phyloP scores from a whole-genome alignment of 1,284 basidiomycete genomes.

The Ceratobasidium sp. region DNA sequence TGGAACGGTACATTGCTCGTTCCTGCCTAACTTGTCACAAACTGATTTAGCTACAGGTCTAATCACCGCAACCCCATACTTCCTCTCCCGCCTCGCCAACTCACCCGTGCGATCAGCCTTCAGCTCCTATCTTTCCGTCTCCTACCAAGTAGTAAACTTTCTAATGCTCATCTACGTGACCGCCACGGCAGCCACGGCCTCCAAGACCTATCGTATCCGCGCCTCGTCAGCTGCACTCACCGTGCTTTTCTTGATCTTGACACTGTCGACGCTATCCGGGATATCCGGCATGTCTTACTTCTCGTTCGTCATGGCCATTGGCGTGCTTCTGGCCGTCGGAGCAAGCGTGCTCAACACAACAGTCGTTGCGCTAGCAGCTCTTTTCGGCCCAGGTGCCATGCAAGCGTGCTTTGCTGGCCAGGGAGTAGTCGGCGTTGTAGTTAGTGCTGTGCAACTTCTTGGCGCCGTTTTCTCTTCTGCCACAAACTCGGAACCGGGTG shows the following conservation, averaged over 20 bases:
- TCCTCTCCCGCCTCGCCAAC: slow-evolving; percentile 43
- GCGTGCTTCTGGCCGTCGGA: slow-evolving; percentile 55
- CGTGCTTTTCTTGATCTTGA: slow-evolving; percentile 49
- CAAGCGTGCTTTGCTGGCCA: slow-evolving; percentile 36
- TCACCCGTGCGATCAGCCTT: slow-evolving; percentile 49
- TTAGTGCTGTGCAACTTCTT: slow-evolving; percentile 36
- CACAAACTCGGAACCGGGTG: slow-evolving; percentile 54
- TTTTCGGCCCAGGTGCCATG: slow-evolving; percentile 41
- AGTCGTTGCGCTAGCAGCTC: slow-evolving; percentile 46
- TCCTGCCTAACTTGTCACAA: not conserved
- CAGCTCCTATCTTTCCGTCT: slow-evolving; percentile 51
- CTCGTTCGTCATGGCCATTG: slow-evolving; percentile 31
- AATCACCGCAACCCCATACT: slow-evolving; percentile 48
- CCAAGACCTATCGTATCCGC: slow-evolving; percentile 42
- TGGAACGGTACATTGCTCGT: slow-evolving; percentile 26
- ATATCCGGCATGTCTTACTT: slow-evolving; percentile 28
- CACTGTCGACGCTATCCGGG: slow-evolving; percentile 38
- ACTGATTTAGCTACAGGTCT: slow-evolving; percentile 33
- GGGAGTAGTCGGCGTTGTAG: slow-evolving; percentile 38
- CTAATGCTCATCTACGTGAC: slow-evolving; percentile 44
- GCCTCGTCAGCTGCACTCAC: slow-evolving; percentile 47
- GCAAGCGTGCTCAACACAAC: slow-evolving; percentile 54
- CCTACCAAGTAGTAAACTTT: slow-evolving; percentile 44
- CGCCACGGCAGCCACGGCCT: slow-evolving; percentile 47
- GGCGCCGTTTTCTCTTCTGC: slow-evolving; percentile 36